Percentiles rank a stretch among this genome's conserved stretches.
These are phyloP conservation scores for Psilocybe cubensis DNA, from an alignment of 768 basidiomycete genomes.

Conservation along the genomic window DNA sequence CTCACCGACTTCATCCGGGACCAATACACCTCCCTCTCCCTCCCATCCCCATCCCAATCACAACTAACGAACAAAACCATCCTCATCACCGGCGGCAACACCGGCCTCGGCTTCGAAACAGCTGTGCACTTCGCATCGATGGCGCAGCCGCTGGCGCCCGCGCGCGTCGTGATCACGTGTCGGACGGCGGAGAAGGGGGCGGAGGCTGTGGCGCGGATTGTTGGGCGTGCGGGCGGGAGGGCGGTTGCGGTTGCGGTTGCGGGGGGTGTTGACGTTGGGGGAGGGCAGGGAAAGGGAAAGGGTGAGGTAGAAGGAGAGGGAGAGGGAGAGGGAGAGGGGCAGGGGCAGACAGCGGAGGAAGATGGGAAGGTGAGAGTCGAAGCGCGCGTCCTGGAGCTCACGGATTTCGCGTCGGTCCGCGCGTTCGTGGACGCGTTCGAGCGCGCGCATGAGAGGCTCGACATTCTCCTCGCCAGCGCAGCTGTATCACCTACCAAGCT, in stretches of 20 bases:
- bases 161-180: constrained; percentile 44
- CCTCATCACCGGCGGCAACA: constrained; percentile 56
- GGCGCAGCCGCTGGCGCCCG: constrained; percentile 41
- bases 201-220: constrained; percentile 35
- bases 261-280: no score
- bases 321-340: no score
- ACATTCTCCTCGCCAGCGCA: constrained; percentile 31
- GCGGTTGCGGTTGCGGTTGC: no score
- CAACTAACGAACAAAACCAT: constrained; percentile 46
- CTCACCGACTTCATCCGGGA: constrained; percentile 18
- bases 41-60: constrained; percentile 22
- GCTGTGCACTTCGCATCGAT: constrained; percentile 48
- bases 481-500: constrained; percentile 8
- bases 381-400: constrained; percentile 44
- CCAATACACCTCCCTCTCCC: constrained; percentile 24
- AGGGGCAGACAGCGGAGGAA: no score
- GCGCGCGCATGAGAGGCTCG: constrained; percentile 31
- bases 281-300: no score
- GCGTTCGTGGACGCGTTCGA: constrained; percentile 38
- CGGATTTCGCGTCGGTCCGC: constrained; percentile 41
- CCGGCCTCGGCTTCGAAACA: constrained; percentile 52
- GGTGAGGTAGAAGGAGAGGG: constrained; percentile 39
- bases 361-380: no score
- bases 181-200: constrained; percentile 36
- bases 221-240: no score